Conservation (phyloP, 331 rosid genomes). For the Telfairia occidentalis region DNA sequence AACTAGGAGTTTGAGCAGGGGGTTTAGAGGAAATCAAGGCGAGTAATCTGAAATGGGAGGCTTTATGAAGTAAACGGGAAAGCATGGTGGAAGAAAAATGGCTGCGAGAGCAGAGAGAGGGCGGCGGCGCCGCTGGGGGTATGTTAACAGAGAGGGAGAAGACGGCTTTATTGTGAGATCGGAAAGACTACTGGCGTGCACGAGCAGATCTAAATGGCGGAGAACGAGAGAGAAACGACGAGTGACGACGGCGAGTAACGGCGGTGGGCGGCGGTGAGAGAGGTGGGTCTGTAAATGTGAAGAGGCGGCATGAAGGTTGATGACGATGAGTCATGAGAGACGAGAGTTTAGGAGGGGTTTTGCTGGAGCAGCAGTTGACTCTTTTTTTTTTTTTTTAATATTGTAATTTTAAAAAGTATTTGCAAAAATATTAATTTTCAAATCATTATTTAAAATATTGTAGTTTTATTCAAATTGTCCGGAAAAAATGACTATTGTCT, state of each 20-base stretch:
- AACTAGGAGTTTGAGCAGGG: conserved; percentile 14
- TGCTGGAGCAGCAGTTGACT: background rate
- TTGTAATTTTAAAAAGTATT: too few species aligned
- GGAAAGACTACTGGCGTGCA: background rate
- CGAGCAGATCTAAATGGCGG: background rate
- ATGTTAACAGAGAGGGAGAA: background rate
- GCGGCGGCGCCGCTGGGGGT: background rate
- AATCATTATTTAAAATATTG: too few species aligned
- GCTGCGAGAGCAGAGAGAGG: background rate
- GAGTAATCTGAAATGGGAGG: conserved; percentile 47
- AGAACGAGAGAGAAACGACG: background rate
- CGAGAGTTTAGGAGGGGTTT: background rate
- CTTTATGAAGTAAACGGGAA: conserved; percentile 66
- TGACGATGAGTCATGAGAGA: background rate
- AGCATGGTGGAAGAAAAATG: conserved; percentile 44
- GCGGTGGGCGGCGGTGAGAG: background rate
- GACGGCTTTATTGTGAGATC: background rate
- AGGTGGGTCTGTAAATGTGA: background rate
- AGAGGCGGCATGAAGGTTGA: background rate
- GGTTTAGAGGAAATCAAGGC: conserved; percentile 21
- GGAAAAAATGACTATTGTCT: too few species aligned
- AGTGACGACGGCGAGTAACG: background rate
- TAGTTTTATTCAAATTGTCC: too few species aligned
- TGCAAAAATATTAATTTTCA: too few species aligned
- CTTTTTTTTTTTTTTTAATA: too few species aligned